Percentiles rank a stretch among this genome's conserved stretches.
Evolutionary conservation across 2,329 filamentous ascomycete species (phyloP).

Genomic region (Paraconiothyrium brasiliense): DNA sequence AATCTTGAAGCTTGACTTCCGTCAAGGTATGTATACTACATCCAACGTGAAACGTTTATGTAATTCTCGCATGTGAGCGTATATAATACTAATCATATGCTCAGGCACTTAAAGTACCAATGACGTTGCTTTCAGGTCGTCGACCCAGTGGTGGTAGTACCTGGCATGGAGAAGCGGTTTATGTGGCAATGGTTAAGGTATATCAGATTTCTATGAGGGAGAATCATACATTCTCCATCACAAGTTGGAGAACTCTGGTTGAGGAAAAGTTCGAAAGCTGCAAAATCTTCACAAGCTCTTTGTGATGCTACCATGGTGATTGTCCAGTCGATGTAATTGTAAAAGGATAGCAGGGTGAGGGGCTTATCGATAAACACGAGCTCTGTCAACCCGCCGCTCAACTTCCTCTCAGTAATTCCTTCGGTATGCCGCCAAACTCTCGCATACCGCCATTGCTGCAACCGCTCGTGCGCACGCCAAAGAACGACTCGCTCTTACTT

Average conservation of each 20-base stretch:
- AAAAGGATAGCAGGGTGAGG: background rate
- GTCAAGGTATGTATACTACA: background rate
- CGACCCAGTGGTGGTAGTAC: background rate
- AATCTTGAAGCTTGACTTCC: conserved; percentile 43
- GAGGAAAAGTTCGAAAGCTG: background rate
- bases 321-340: background rate
- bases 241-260: background rate
- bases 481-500: conserved; percentile 68
- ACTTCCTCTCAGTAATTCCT: background rate
- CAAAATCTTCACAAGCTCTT: background rate
- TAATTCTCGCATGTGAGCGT: background rate
- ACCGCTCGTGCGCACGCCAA: conserved; percentile 68
- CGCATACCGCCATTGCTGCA: conserved; percentile 71
- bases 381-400: background rate
- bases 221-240: background rate
- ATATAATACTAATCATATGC: background rate
- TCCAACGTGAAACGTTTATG: background rate
- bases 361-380: conserved; percentile 12
- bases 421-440: conserved; percentile 52
- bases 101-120: background rate
- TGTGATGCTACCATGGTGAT: background rate
- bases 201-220: background rate
- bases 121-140: background rate
- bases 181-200: background rate
- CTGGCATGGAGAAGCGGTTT: background rate